Evolutionary conservation across 164 flowering plant genomes (phyloP).

Genomic region (Kalanchoe fedtschenkoi): DNA sequence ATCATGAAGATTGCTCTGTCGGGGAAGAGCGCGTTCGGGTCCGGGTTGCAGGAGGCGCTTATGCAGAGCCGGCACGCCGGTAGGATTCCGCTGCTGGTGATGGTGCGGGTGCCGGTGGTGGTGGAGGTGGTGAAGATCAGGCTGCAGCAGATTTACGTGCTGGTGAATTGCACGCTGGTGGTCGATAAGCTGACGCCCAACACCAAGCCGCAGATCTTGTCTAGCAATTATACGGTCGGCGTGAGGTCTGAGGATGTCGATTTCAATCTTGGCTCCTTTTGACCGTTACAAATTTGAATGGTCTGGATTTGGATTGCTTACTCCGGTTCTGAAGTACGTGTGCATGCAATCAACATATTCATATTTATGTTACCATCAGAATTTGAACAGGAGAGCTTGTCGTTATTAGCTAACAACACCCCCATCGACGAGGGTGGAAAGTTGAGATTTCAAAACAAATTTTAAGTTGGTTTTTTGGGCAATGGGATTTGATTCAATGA

Average conservation of each 20-base stretch:
- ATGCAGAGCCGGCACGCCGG: slow-evolving; percentile 20
- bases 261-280: slow-evolving; percentile 1
- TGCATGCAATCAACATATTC: too few relatives aligned
- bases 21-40: slow-evolving; percentile 44
- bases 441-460: too few relatives aligned
- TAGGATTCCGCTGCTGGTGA: slow-evolving; percentile 36
- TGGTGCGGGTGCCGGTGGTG: slow-evolving; percentile 35
- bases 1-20: slow-evolving; percentile 21
- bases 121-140: slow-evolving; percentile 21
- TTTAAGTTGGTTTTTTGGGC: too few relatives aligned
- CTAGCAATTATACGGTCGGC: slow-evolving; percentile 15
- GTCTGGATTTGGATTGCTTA: too few relatives aligned
- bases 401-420: too few relatives aligned
- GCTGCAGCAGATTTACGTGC: slow-evolving; percentile 23
- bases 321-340: too few relatives aligned
- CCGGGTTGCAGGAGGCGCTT: slow-evolving; percentile 41
- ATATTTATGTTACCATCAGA: too few relatives aligned
- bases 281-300: not conserved
- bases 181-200: slow-evolving; percentile 41
- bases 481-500: too few relatives aligned
- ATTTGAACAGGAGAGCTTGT: too few relatives aligned
- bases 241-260: not conserved
- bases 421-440: too few relatives aligned
- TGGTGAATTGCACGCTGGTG: slow-evolving; percentile 37
- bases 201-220: slow-evolving; percentile 29